Evolutionary conservation across 495 filamentous ascomycete species (phyloP), one percentile per base, ranked within the genome.

Genomic region (Lophium mytilinum): DNA sequence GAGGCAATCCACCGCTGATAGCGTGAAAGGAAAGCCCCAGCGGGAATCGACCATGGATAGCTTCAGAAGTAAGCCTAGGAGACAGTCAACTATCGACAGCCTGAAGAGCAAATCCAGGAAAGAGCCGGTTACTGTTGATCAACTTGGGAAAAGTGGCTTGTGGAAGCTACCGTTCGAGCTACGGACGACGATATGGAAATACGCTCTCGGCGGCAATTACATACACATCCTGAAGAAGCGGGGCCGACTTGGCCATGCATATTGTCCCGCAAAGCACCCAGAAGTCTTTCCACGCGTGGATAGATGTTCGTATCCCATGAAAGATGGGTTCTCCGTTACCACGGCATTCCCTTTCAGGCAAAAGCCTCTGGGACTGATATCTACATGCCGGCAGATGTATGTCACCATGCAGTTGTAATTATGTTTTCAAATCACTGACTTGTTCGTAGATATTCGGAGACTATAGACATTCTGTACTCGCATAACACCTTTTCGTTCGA

Each of bases 401-500:
- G 45, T 41, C 4, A 8, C 15, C 45, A 6, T 3, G 9, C 15
- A 18, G 5, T 7, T 10, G 7, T 24, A 24, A 15, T 30, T 8
- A 9, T 14, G 17, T 12, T 9, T 48, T 14, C 7, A 14, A 33
- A 9, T 1, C 14, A 18, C 30, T 18, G 33, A 14, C 33, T 30
- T 6, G 1, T 1, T 9, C 6, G 30, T 24, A 48, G 45, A 42
- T 56, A 49, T 39, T 56, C 43, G 11, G 53, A 56, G 33, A 11
- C 30, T 9, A 49, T 49, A 17, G 43, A 56, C 11, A 37, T 33
- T 17, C 53, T 56, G 8, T 56, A 56, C 17, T 35, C 30, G 10
- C 15, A n/a, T 9, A 49, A 56, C 43, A 49, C 53, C 1, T 48
- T 49, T 18, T 17, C 53, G 8, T 49, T 56, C 45, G 53, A 56